Evolutionary conservation across 371 early-diverging fungal genomes (phyloP), one percentile per base, ranked within the genome.

Genomic region (Mucor indicus): DNA sequence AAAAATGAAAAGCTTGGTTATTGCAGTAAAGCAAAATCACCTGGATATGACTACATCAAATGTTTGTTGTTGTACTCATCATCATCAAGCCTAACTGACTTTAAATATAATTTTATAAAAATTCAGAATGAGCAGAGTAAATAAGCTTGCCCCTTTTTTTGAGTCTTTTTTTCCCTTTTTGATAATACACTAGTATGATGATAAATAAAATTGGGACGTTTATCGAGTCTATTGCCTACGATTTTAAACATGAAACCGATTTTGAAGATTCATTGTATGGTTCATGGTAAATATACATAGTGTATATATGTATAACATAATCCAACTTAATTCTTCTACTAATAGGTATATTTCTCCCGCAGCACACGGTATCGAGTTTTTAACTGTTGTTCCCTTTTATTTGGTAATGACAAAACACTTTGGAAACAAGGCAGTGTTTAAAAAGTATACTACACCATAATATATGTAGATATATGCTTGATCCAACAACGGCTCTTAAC

Each of bases 311-410:
- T 17, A 16, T 16, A 29, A 8, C 19, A 32, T 7, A 39, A 16
- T 13, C 11, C 15, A 19, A 22, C 21, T 40, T 24, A 54, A 32
- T 31, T 17, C 16, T 4, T 8, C 6, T 17, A 3, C 4, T 12
- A 19, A 45, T 29, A 77, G 80, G 80, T 80, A 72, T 45, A 61
- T 81, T 12, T 72, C 78, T 22, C 81, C 81, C 17, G 58, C 64
- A 31, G 75, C 75, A 19, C 82, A 81, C 38, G 77, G 62, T 1
- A 47, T 77, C 24, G 82, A 81, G 40, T 73, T 81, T 37, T 23
- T 79, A 15, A 62, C 64, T 19, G 54, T 69, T 33, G 78, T 70
- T n/a, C 59, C 60, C 1, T 33, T 79, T 20, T 79, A 73, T 50
- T 19, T 79, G 8, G 44, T 16, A 13, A 58, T 71, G 24, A 62